Conservation (phyloP, 1,284 basidiomycete genomes). For the Heterobasidion parviporum region DNA sequence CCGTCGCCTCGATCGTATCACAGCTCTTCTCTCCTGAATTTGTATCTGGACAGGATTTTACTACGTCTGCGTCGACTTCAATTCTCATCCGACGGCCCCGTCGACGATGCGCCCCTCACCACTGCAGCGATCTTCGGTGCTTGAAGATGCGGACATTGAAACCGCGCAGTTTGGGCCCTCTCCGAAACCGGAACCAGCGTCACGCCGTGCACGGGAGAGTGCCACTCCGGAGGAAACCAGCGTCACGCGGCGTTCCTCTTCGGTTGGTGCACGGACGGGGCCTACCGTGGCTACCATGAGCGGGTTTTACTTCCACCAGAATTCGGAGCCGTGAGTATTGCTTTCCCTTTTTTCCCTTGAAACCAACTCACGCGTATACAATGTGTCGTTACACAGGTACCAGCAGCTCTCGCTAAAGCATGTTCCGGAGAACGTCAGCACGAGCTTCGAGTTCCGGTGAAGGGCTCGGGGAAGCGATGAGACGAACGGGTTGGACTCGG, state of each 20-base stretch:
- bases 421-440: conserved; percentile 28
- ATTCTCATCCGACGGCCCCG: conserved; percentile 39
- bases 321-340: conserved; percentile 70
- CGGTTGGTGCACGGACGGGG: conserved; percentile 16
- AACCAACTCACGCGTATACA: not conserved
- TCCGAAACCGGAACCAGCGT: conserved; percentile 17
- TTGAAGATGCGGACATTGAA: conserved; percentile 9
- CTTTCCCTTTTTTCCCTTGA: not conserved
- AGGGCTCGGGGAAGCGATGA: conserved; percentile 18
- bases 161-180: conserved; percentile 8
- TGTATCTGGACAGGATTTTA: conserved; percentile 58
- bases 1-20: conserved; percentile 17
- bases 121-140: conserved; percentile 1
- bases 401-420: conserved; percentile 34
- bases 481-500: conserved; percentile 39
- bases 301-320: conserved; percentile 92
- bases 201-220: conserved; percentile 18
- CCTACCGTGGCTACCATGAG: conserved; percentile 61
- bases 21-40: conserved; percentile 4
- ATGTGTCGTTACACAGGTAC: conserved; percentile 21
- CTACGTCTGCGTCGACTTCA: conserved; percentile 78
- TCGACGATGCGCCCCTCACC: conserved; percentile 17
- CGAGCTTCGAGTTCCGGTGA: conserved; percentile 34
- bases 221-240: conserved; percentile 15
- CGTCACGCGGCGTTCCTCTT: conserved; percentile 7